These are phyloP conservation scores for Luzula sylvatica DNA, from an alignment of 176 grass and related monocot species.

Conservation along the genomic window DNA sequence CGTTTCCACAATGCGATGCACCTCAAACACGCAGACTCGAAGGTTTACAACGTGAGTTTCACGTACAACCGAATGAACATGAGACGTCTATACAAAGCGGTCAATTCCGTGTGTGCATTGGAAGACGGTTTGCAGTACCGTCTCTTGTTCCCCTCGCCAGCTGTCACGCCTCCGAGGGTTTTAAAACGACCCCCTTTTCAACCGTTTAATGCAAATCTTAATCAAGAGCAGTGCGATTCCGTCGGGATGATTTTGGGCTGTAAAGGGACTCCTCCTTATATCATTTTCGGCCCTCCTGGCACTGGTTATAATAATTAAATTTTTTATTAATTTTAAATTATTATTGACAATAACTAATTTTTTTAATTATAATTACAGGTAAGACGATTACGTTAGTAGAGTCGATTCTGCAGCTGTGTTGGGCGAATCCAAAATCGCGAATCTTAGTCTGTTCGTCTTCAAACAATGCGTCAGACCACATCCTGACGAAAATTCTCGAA, in stretches of 20 bases:
- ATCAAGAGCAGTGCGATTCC: conserved; percentile 53
- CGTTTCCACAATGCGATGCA: conserved; percentile 55
- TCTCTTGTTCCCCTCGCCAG: conserved; percentile 46
- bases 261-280: conserved; percentile 59
- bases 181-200: conserved; percentile 30
- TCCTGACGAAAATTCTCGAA: conserved; percentile 55
- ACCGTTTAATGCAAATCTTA: conserved; percentile 52
- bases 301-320: conserved; percentile 26
- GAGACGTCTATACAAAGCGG: conserved; percentile 68
- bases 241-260: conserved; percentile 80
- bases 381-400: conserved; percentile 86
- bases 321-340: background rate
- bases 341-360: background rate
- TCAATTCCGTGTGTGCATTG: conserved; percentile 42
- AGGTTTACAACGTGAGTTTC: conserved; percentile 59
- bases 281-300: conserved; percentile 77
- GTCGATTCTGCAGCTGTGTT: conserved; percentile 74
- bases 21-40: conserved; percentile 22
- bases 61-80: conserved; percentile 85
- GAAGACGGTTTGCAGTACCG: conserved; percentile 29
- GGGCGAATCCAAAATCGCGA: conserved; percentile 32
- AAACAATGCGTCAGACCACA: conserved; percentile 84
- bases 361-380: conserved; percentile 10
- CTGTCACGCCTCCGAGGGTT: conserved; percentile 25
- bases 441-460: conserved; percentile 87